Evolutionary conservation across 768 basidiomycete species (phyloP).

Genomic region (Collybiopsis luxurians): DNA sequence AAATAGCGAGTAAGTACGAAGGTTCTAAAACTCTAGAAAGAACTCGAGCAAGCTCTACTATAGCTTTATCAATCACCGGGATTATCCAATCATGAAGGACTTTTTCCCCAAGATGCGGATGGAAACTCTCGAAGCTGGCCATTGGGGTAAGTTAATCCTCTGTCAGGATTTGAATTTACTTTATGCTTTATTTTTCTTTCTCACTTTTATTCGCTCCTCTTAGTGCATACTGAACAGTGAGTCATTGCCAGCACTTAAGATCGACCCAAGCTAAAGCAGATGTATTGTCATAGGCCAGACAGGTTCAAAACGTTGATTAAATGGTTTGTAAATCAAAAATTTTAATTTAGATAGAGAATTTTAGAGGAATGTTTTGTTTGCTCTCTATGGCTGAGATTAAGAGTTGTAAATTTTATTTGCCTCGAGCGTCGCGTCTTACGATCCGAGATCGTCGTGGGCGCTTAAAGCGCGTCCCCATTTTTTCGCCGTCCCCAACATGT

Average conservation of each 20-base stretch:
- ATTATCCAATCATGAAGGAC: conserved; percentile 53
- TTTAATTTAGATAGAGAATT: no score
- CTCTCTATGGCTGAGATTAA: no score
- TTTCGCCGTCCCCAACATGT: no score
- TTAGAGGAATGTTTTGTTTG: no score
- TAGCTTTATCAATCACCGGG: conserved; percentile 75
- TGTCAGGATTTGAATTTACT: not conserved
- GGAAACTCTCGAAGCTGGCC: conserved; percentile 68
- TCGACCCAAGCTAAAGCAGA: not conserved
- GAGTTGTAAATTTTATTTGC: no score
- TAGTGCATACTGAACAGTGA: conserved; percentile 85
- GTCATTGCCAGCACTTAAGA: conserved; percentile 14
- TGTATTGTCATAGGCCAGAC: not conserved
- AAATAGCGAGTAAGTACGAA: conserved; percentile 69
- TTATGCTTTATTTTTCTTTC: not conserved
- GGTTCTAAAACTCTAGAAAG: no score
- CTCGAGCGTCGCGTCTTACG: no score
- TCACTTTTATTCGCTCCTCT: not conserved
- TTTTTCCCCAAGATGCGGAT: conserved; percentile 76
- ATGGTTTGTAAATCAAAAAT: no score
- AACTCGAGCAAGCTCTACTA: no score
- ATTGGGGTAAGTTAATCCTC: conserved; percentile 69
- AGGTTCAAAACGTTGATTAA: no score
- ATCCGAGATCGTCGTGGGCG: no score
- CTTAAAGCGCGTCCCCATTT: no score